Evolutionary conservation across 106 monocot species (phyloP), one percentile per base, ranked within the genome.

Genomic region (Apostasia ramifera): DNA sequence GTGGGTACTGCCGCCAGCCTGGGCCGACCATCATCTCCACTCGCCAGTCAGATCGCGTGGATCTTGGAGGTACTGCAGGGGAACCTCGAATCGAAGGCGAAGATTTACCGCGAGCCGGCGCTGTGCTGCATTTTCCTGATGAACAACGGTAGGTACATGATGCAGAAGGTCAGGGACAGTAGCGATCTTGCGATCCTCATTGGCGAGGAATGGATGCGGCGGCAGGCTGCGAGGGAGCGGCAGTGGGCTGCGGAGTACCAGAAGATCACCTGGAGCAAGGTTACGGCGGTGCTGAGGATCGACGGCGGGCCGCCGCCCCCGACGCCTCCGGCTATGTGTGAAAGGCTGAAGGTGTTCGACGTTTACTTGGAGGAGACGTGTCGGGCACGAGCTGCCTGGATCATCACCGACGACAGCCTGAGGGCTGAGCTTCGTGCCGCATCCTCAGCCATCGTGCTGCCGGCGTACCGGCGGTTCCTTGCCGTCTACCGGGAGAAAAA

Each of bases 81-180:
- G 43, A 94, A 94, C 52, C 74, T 91, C 5, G 90, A 94, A 1
- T 53, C 76, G 2, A 94, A 94, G 65, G 75, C 94, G 2, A 87
- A 85, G 74, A 42, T 76, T 11, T 94, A 87, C 73, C 73, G 75
- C 0, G 74, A 83, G 7, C 73, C 77, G 1, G 66, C 85, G 5
- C 68, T 88, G 40, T 71, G 82, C 66, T 75, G 67, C 69, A 53
- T 95, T 39, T 95, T 95, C 70, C 53, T 90, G 66, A 79, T 90
- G 75, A 94, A 90, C 82, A 94, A 94, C 39, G 89, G 97, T 61
- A 64, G 79, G 78, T 95, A 95, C 81, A 92, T 89, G 48, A 70
- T 84, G 42, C 82, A 83, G 76, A 95, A 94, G 73, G 79, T 78
- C 48, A 79, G 67, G 60, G 84, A 83, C 64, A 79, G 83, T 40